Base-by-base conservation (phyloP, 2,329 filamentous ascomycete genomes). In the Aspergillus niger region DNA sequence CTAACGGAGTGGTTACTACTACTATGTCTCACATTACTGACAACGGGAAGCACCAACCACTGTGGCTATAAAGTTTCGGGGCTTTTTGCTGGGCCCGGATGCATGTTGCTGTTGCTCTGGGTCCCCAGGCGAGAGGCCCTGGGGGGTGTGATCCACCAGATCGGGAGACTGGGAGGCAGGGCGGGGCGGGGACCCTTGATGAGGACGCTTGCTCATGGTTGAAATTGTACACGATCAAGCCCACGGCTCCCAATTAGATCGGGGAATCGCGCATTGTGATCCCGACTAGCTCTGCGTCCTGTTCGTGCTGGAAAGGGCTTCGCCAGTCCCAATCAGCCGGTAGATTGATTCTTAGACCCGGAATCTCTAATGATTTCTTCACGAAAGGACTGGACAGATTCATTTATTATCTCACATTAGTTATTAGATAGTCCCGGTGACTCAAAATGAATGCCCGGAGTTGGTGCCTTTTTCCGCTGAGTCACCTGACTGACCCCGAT, bases 51-150 rank as follows among this genome's bases (percentile, higher is more conserved):
- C 24, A 68, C 72, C 48, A 65, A 76, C 74, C 62, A 77, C 75
- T 3, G 74, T 74, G 41, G 75, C 75, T 61, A 77, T 77, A 57
- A 77, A 77, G 60, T 75, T 76, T 57, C 75, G 69, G 11, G 74
- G 73, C 63, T 71, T 76, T 63, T 76, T 76, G 24, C 62, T 59
- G 7, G 67, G 63, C 5, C 63, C 66, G 30, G 67, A 62, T 5
- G 69, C 65, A 43, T 70, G 65, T 13, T 66, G 68, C 24, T 73
- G 69, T 43, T 71, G 67, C 13, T 69, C 69, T 20, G 75, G 72
- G 13, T 73, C 72, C n/a, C 61, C 67, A 11, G 73, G 72, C 11
- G 74, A 75, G 30, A 77, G 68, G 41, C 76, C 65, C 55, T 77
- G 74, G 26, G 72, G 71, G 55, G 47, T 30, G 47, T 30, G n/a